phyloP scores from a whole-genome alignment of 2,329 filamentous ascomycete genomes.

The Colletotrichum destructivum region DNA sequence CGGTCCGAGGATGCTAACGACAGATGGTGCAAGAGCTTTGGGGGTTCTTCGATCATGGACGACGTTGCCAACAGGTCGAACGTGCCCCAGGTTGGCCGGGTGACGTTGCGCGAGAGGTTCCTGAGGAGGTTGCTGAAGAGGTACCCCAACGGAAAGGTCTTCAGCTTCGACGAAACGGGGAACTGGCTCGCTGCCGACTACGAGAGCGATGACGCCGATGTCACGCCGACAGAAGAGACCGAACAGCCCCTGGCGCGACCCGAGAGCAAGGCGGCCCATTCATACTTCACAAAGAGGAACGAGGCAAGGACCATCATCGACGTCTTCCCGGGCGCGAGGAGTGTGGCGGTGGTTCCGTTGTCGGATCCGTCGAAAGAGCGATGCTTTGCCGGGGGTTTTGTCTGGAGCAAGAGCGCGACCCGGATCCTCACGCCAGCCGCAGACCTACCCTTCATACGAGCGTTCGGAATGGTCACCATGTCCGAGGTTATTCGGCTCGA shows the following conservation, averaged over 20 bases:
- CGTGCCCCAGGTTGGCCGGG: conserved; percentile 31
- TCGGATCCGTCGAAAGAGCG: conserved; percentile 54
- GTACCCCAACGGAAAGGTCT: conserved; percentile 64
- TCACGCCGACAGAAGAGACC: conserved; percentile 36
- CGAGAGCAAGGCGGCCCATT: conserved; percentile 22
- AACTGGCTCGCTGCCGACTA: conserved; percentile 51
- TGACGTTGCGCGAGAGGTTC: conserved; percentile 55
- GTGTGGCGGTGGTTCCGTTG: conserved; percentile 54
- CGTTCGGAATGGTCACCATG: conserved; percentile 69
- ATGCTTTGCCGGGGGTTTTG: conserved; percentile 58
- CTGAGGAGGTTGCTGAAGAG: conserved; percentile 59
- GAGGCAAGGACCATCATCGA: conserved; percentile 53
- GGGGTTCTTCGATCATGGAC: conserved; percentile 52
- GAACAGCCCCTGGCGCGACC: conserved; percentile 5
- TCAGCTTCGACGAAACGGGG: conserved; percentile 59
- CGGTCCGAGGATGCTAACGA: conserved; percentile 33
- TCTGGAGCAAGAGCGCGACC: conserved; percentile 55
- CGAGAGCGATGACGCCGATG: conserved; percentile 30
- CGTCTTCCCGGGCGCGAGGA: conserved; percentile 57
- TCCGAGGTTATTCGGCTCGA: conserved; percentile 66
- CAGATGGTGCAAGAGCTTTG: conserved; percentile 53
- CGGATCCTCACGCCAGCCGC: conserved; percentile 45
- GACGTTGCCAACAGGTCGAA: conserved; percentile 51
- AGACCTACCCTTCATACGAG: conserved; percentile 56
- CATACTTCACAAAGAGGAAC: conserved; percentile 42